Evolutionary conservation across 2,329 filamentous ascomycete species (phyloP), one percentile per base, ranked within the genome.

Genomic region (Fusarium acutatum): DNA sequence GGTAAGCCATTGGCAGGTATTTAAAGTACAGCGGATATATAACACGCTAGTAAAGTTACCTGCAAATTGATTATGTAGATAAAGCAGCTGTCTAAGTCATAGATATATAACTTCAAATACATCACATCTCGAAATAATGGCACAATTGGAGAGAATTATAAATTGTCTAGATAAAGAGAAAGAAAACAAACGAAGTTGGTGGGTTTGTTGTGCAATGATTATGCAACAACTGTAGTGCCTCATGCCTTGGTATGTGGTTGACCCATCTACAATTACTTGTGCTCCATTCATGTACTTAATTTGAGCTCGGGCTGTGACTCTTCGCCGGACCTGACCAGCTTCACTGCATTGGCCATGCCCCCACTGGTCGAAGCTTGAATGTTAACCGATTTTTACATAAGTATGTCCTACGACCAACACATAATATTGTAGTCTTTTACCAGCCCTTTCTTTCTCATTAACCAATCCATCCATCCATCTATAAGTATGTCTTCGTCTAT

Each of bases 381-480:
- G 2, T 30, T 4, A 11, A 9, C 52, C 24, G 7, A n/a, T 1
- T 54, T 54, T 18, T 30, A 30, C 14, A 56, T 34, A 24, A 56
- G 26, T 32, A 34, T 22, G 3, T 14, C 8, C 13, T 4, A 26
- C 11, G 12, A 13, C 12, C 15, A 6, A 18, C 3, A 9, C 5
- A 41, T 14, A 7, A 54, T 32, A 54, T 32, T n/a, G 7, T 24
- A 32, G 28, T 26, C 24, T n/a, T n/a, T n/a, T n/a, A n/a, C n/a
- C n/a, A n/a, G n/a, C n/a, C 24, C n/a, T 3, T 30, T 12, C 14
- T 32, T 56, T 22, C 35, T n/a, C n/a, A n/a, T n/a, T n/a, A 41
- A 3, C 52, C 4, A 3, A 32, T 7, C 6, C 5, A 24, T 7
- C 22, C 7, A 9, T 7, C 30, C 3, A 15, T n/a, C n/a, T 14